phyloP scores from a whole-genome alignment of 805 yeast species.

The Wickerhamomyces bovis region DNA sequence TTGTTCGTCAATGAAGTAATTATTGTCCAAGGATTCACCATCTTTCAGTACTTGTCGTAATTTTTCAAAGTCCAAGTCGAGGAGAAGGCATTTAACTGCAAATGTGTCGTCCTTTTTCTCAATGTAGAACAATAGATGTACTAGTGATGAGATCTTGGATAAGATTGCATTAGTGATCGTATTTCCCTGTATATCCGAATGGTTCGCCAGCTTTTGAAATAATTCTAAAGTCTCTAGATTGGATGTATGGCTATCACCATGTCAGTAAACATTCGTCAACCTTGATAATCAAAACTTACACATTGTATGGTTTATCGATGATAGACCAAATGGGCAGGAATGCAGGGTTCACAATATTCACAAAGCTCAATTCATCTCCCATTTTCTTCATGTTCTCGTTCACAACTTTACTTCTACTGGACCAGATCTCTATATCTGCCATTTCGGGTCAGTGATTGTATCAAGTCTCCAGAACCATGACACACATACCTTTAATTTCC shows the following conservation, averaged over 20 bases:
- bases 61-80: constrained; percentile 12
- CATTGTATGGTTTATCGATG: constrained; percentile 22
- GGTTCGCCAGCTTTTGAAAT: constrained; percentile 15
- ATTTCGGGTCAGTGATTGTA: background rate
- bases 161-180: constrained; percentile 13
- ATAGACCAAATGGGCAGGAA: constrained; percentile 24
- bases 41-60: constrained; percentile 6
- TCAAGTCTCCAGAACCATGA: background rate
- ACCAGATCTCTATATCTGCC: constrained; percentile 22
- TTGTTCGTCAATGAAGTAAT: constrained; percentile 18
- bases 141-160: constrained; percentile 5
- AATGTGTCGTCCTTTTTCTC: constrained; percentile 8
- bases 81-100: constrained; percentile 15
- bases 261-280: constrained; percentile 1
- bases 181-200: constrained; percentile 9
- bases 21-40: background rate
- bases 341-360: constrained; percentile 15
- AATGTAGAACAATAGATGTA: constrained; percentile 17
- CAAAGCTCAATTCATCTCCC: constrained; percentile 5
- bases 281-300: constrained; percentile 12
- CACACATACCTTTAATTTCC: background rate
- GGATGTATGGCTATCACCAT: constrained; percentile 13
- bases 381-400: constrained; percentile 14
- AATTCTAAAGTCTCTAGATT: constrained; percentile 7
- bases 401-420: constrained; percentile 20